Conservation (phyloP, 805 yeast genomes). For the Nakazawaea holstii region DNA sequence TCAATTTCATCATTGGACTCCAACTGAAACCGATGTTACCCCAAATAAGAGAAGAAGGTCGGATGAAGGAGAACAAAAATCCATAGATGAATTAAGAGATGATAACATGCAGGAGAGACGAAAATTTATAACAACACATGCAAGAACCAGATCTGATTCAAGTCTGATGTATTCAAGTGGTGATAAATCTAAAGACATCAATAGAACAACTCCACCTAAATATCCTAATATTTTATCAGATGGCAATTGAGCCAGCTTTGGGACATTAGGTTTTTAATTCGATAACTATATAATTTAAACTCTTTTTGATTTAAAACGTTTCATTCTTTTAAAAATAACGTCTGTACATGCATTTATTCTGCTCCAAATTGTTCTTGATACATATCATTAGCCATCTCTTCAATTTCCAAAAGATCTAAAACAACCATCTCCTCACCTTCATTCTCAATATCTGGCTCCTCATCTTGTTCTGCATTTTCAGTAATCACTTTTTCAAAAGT, state of each 20-base stretch:
- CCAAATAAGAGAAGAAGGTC: conserved; percentile 15
- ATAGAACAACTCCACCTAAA: conserved; percentile 2
- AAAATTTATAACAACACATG: conserved; percentile 11
- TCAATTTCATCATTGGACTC: conserved; percentile 48
- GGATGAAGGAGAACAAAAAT: conserved; percentile 8
- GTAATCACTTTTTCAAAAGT: conserved; percentile 48
- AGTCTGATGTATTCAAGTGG: conserved; percentile 6
- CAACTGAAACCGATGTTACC: conserved; percentile 13
- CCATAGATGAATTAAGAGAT: neutral
- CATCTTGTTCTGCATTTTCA: conserved; percentile 30
- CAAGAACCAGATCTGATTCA: conserved; percentile 18
- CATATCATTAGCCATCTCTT: conserved; percentile 49
- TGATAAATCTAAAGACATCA: neutral
- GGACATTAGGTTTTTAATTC: neutral
- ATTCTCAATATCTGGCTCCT: conserved; percentile 31
- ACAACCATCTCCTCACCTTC: conserved; percentile 33
- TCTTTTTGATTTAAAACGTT: neutral
- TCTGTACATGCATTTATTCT: too few species aligned
- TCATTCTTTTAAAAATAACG: too few species aligned
- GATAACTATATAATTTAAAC: neutral
- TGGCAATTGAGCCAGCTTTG: neutral
- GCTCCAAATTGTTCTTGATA: conserved; percentile 19
- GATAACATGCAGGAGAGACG: conserved; percentile 2
- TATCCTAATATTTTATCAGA: conserved; percentile 9
- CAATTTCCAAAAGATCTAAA: conserved; percentile 50